Conservation (phyloP, 106 monocot genomes). For the Allium sativum region DNA sequence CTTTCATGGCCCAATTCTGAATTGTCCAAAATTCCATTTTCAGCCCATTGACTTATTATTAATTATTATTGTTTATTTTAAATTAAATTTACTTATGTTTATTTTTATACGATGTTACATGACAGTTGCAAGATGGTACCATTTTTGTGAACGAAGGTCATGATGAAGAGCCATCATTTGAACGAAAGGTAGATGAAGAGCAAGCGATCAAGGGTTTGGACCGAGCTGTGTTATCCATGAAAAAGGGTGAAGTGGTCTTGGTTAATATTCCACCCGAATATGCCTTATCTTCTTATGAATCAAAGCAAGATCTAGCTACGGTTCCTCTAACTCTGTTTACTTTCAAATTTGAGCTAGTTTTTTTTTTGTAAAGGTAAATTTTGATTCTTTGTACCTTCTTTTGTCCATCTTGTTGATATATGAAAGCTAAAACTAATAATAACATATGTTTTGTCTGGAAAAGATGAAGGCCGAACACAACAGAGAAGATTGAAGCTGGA, state of each 20-base stretch:
- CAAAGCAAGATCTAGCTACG: constrained; percentile 70
- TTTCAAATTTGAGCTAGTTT: constrained; percentile 87
- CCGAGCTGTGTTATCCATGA: constrained; percentile 69
- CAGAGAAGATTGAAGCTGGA: constrained; percentile 78
- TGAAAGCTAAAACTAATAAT: too few relatives aligned
- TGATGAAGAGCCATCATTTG: constrained; percentile 63
- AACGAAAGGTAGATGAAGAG: constrained; percentile 86
- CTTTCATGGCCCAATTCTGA: too few relatives aligned
- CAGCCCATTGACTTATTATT: too few relatives aligned
- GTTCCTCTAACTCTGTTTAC: constrained; percentile 77
- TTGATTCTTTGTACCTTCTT: not conserved
- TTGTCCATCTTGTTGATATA: too few relatives aligned
- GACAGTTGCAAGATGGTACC: constrained; percentile 67
- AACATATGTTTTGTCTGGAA: constrained; percentile 23
- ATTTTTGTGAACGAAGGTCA: constrained; percentile 71
- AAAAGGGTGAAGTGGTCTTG: constrained; percentile 83
- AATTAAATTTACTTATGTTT: too few relatives aligned
- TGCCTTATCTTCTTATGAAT: constrained; percentile 59
- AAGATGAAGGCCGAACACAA: constrained; percentile 65
- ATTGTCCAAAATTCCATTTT: too few relatives aligned
- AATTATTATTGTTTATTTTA: too few relatives aligned
- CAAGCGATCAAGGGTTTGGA: constrained; percentile 85
- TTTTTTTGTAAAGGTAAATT: constrained; percentile 69
- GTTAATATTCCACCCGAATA: constrained; percentile 75
- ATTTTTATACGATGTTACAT: too few relatives aligned